phyloP scores from a whole-genome alignment of 441 rosid genomes.

The Syzygium malaccense region DNA sequence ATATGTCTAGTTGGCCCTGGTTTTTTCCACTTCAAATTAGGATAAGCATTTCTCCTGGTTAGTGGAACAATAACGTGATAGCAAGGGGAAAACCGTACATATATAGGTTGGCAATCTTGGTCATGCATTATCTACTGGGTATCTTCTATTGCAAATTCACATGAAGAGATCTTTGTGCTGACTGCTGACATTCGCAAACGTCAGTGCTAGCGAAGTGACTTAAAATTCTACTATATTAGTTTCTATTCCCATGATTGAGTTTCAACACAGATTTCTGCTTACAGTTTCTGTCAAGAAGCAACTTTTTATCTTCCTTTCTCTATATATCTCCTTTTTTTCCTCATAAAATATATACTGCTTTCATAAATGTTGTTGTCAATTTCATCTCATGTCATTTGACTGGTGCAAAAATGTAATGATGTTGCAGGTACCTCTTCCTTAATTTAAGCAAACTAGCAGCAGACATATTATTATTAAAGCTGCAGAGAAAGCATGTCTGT shows the following conservation, averaged over 20 bases:
- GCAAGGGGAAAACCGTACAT: not conserved
- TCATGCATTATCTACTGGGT: not conserved
- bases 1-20: not conserved
- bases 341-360: not conserved
- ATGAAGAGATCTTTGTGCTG: not conserved
- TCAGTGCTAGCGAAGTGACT: not conserved
- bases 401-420: not conserved
- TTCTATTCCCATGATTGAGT: not conserved
- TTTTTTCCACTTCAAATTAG: not conserved
- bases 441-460: constrained; percentile 14
- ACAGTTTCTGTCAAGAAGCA: not conserved
- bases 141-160: not conserved
- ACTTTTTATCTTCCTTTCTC: not conserved
- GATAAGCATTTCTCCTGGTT: not conserved
- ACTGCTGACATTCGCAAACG: not conserved
- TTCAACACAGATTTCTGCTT: not conserved
- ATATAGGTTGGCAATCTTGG: not conserved
- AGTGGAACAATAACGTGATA: not conserved
- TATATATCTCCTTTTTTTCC: not conserved
- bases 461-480: constrained; percentile 21
- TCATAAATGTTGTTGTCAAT: not conserved
- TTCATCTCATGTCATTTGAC: not conserved
- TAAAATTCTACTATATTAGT: not conserved
- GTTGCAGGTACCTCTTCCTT: constrained; percentile 34
- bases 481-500: constrained; percentile 54